These are phyloP conservation scores for Hypoxylon fuscum DNA, from an alignment of 495 filamentous ascomycete genomes.

Conservation along the genomic window DNA sequence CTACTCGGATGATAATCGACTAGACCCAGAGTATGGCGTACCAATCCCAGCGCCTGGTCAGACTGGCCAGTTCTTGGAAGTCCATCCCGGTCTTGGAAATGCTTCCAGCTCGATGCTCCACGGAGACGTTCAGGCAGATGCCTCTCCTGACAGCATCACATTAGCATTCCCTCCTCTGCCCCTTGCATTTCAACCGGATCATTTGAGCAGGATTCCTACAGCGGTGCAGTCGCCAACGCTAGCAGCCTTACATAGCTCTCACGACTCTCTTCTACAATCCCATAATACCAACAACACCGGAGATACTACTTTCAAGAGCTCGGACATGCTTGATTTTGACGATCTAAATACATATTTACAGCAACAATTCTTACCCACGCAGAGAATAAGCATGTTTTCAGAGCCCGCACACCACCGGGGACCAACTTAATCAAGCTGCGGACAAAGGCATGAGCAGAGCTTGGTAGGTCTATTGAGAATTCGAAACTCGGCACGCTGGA, in stretches of 20 bases:
- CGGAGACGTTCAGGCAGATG: constrained; percentile 6
- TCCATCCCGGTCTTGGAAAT: not conserved
- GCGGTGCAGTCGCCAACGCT: constrained; percentile 35
- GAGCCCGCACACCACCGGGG: not conserved
- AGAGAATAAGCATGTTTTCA: constrained; percentile 37
- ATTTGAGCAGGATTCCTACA: constrained; percentile 46
- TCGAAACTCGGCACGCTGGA: not conserved
- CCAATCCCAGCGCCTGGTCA: constrained; percentile 1
- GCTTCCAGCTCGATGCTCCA: not conserved
- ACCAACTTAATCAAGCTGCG: not conserved
- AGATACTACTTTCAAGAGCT: not conserved
- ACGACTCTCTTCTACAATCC: not conserved
- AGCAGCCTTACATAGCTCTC: not conserved
- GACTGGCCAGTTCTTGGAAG: not conserved
- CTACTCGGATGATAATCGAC: constrained; percentile 44
- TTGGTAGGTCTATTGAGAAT: not conserved
- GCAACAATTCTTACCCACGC: constrained; percentile 28
- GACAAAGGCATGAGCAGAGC: not conserved
- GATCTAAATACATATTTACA: constrained; percentile 33
- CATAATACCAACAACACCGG: not conserved
- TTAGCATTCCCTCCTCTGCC: constrained; percentile 51
- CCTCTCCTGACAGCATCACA: constrained; percentile 39
- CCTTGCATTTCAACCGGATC: constrained; percentile 45
- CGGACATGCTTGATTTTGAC: constrained; percentile 15
- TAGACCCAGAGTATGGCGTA: not conserved